Percentiles rank a stretch among this genome's conserved stretches.
Evolutionary conservation across 257 asterid genomes (phyloP).

Genomic region (Orobanche coerulescens): DNA sequence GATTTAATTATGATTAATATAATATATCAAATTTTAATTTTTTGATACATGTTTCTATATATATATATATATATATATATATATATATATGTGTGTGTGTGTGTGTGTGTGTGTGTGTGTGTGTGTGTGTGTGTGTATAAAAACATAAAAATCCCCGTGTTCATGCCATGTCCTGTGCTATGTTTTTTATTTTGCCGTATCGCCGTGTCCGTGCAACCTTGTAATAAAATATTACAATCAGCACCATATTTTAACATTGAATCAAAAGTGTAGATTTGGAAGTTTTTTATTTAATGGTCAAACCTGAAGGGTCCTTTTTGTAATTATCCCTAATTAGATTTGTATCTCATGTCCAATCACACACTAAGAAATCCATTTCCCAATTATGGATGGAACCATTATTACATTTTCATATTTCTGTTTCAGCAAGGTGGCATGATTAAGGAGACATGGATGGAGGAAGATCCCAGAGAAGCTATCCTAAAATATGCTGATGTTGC

Average conservation of each 20-base stretch:
- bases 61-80: no score
- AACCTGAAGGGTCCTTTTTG: neutral
- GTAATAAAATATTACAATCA: no score
- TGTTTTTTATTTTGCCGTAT: no score
- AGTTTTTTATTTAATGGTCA: neutral
- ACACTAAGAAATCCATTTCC: neutral
- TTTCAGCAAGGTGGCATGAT: slow-evolving; percentile 95
- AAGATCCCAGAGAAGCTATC: slow-evolving; percentile 97
- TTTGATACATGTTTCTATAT: no score
- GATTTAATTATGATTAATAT: no score
- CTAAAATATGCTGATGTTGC: slow-evolving; percentile 85
- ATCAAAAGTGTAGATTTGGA: neutral
- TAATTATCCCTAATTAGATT: neutral
- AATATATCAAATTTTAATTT: no score
- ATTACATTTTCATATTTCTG: neutral
- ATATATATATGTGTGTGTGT: no score
- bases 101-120: no score
- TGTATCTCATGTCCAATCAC: neutral
- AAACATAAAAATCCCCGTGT: no score
- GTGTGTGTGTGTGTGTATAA: no score
- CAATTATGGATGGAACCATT: neutral
- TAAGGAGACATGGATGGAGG: slow-evolving; percentile 95
- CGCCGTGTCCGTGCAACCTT: no score
- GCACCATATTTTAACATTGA: neutral
- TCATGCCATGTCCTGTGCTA: no score